These are phyloP conservation scores for Zancudomyces culisetae DNA, from an alignment of 371 early-diverging fungal species.

Conservation along the genomic window DNA sequence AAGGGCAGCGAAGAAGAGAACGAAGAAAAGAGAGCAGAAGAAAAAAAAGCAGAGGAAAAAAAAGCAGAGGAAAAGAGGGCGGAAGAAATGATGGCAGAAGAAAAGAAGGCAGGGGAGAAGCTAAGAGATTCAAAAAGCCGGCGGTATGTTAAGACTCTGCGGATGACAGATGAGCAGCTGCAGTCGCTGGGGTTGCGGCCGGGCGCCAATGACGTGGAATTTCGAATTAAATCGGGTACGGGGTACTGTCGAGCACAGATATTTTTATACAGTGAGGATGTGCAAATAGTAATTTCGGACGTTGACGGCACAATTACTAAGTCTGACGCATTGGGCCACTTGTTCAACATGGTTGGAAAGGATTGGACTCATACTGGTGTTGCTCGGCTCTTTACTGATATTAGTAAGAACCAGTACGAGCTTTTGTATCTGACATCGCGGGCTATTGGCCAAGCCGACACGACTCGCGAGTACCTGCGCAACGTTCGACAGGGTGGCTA, in stretches of 20 bases:
- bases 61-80: not conserved
- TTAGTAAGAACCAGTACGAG: slow-evolving; percentile 87
- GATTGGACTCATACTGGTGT: slow-evolving; percentile 98
- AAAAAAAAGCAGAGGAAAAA: not conserved
- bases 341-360: slow-evolving; percentile 93
- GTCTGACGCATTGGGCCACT: slow-evolving; percentile 91
- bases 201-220: slow-evolving; percentile 81
- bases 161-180: slow-evolving; percentile 81
- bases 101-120: slow-evolving; percentile 5
- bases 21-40: not conserved
- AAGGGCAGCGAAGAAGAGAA: not conserved
- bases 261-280: slow-evolving; percentile 74
- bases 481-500: slow-evolving; percentile 75
- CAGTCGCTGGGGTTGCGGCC: slow-evolving; percentile 50
- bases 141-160: slow-evolving; percentile 69
- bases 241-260: slow-evolving; percentile 54
- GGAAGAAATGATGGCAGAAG: slow-evolving; percentile 13
- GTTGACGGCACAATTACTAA: slow-evolving; percentile 99
- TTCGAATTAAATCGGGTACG: slow-evolving; percentile 59
- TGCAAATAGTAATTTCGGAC: slow-evolving; percentile 91
- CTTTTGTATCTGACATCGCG: slow-evolving; percentile 92
- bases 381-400: slow-evolving; percentile 88
- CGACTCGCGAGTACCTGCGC: slow-evolving; percentile 80
- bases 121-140: slow-evolving; percentile 1
- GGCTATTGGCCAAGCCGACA: slow-evolving; percentile 90